phyloP scores from a whole-genome alignment of 768 basidiomycete species.

The Podaxis mareebaensis region DNA sequence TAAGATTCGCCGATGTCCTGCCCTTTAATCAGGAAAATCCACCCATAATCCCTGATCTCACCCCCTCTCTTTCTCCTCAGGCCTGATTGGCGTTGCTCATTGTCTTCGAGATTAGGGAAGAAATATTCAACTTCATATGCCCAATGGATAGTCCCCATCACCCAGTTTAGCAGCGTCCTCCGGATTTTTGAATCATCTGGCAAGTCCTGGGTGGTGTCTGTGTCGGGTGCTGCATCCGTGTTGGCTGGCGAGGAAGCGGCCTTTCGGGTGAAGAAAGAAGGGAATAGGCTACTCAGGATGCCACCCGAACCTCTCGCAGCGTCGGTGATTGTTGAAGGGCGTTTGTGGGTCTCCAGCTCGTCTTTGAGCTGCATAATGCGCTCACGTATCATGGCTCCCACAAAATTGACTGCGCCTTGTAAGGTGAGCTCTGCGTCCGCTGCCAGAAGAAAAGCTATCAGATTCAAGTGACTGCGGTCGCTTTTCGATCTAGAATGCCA shows the following conservation, averaged over 20 bases:
- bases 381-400: slow-evolving; percentile 6
- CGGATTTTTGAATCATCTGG: not conserved
- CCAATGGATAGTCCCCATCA: slow-evolving; percentile 13
- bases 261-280: not conserved
- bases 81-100: not conserved
- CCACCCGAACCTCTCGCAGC: not conserved
- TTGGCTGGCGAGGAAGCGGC: not conserved
- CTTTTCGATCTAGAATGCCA: slow-evolving; percentile 1
- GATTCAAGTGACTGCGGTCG: slow-evolving; percentile 3
- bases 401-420: slow-evolving; percentile 4
- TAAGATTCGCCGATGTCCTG: not conserved
- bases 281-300: not conserved
- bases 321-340: not conserved
- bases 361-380: not conserved
- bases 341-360: not conserved
- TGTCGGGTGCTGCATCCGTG: too few relatives aligned
- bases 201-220: not conserved
- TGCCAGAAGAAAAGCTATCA: slow-evolving; percentile 1
- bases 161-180: slow-evolving; percentile 6
- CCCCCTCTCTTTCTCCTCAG: slow-evolving; percentile 6
- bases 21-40: slow-evolving; percentile 10
- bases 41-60: slow-evolving; percentile 14
- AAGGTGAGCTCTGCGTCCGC: slow-evolving; percentile 6
- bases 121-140: slow-evolving; percentile 17
- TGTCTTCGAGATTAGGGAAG: not conserved